phyloP scores from a whole-genome alignment of 202 grass and related monocot genomes.

The Brachypodium distachyon region DNA sequence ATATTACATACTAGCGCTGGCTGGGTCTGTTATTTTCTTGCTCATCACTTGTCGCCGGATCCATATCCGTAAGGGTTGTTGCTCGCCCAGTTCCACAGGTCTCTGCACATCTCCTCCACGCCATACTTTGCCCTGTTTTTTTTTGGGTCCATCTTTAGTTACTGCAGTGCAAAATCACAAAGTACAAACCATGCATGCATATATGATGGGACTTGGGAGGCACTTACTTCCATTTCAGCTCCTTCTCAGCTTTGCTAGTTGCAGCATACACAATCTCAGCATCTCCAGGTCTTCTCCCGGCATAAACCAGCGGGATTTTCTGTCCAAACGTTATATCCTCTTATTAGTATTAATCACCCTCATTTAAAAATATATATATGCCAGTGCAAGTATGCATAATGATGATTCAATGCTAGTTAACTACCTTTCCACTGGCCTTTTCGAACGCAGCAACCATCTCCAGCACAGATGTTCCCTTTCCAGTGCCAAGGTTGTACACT shows the following conservation, averaged over 20 bases:
- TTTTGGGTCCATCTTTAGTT: no score
- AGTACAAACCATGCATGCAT: not conserved
- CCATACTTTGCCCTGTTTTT: slow-evolving; percentile 72
- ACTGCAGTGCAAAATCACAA: not conserved
- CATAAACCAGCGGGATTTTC: slow-evolving; percentile 87
- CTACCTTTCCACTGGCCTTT: slow-evolving; percentile 81
- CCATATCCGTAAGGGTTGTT: slow-evolving; percentile 87
- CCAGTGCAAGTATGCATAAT: no score
- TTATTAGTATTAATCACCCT: not conserved
- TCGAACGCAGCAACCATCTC: slow-evolving; percentile 91
- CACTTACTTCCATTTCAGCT: slow-evolving; percentile 90
- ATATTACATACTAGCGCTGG: not conserved
- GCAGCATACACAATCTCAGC: slow-evolving; percentile 80
- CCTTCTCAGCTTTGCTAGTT: slow-evolving; percentile 74
- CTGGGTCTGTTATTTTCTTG: not conserved
- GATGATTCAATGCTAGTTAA: not conserved
- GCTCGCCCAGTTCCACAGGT: slow-evolving; percentile 96
- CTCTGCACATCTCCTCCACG: slow-evolving; percentile 92
- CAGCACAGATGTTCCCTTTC: slow-evolving; percentile 89
- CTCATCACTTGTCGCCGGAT: slow-evolving; percentile 19
- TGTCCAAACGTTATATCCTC: not conserved
- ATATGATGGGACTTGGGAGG: not conserved
- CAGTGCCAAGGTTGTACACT: slow-evolving; percentile 95
- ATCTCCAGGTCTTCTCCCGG: slow-evolving; percentile 79
- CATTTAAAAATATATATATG: no score